Evolutionary conservation across 306 rosid genomes (phyloP).

Genomic region (Cucumis hystrix): DNA sequence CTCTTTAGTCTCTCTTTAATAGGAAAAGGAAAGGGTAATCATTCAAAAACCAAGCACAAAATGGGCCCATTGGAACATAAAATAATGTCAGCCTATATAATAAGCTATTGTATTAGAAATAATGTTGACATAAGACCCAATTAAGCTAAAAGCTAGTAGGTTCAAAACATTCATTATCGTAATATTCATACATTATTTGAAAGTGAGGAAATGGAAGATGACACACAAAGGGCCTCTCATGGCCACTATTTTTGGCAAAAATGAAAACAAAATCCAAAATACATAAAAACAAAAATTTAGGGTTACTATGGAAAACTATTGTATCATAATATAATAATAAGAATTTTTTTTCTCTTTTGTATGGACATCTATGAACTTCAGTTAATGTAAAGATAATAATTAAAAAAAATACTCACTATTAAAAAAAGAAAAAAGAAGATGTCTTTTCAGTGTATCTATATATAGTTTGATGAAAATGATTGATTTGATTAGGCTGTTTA

Average conservation of each 20-base stretch:
- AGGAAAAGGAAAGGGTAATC: background rate
- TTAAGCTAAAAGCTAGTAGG: background rate
- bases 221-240: background rate
- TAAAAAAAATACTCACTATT: no score
- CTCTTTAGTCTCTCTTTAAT: background rate
- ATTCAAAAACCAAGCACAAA: background rate
- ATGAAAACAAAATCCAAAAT: background rate
- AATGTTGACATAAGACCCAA: background rate
- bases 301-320: background rate
- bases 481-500: background rate
- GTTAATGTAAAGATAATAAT: no score
- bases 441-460: background rate
- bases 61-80: background rate
- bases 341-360: no score
- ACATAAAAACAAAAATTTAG: background rate
- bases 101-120: background rate
- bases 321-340: background rate
- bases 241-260: background rate
- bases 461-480: background rate
- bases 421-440: no score
- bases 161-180: background rate
- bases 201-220: background rate
- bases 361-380: no score
- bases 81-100: background rate
- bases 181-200: background rate